Percentiles rank a stretch among this genome's conserved stretches.
Conservation (phyloP, 106 monocot genomes). For the Amphibolis antarctica region DNA sequence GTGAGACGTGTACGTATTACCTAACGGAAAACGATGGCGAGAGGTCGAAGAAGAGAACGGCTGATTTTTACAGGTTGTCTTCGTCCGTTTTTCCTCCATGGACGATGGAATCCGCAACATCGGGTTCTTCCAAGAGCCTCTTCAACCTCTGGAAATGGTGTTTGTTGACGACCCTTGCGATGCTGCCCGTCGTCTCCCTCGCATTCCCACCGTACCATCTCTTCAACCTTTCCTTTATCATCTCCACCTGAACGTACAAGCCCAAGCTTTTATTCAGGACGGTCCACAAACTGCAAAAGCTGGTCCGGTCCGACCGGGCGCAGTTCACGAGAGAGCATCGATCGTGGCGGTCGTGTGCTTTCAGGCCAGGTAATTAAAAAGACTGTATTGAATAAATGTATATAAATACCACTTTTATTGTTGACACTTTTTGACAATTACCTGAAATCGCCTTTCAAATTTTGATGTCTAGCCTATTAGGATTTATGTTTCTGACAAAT, state of each 20-base stretch:
- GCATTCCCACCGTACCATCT: constrained; percentile 20
- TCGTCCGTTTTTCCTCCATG: constrained; percentile 57
- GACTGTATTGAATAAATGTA: no score
- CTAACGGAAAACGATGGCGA: neutral
- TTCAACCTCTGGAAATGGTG: constrained; percentile 62
- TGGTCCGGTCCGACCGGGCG: no score
- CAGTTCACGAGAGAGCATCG: no score
- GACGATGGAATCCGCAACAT: constrained; percentile 40
- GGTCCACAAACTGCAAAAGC: no score
- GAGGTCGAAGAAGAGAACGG: neutral
- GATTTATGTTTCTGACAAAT: no score
- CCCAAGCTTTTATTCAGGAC: no score
- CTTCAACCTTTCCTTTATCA: constrained; percentile 25
- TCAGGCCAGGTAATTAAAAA: no score
- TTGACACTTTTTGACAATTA: no score
- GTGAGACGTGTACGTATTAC: neutral
- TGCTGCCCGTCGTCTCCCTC: constrained; percentile 6
- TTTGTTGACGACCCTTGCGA: constrained; percentile 50
- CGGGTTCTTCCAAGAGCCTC: constrained; percentile 42
- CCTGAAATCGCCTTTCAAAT: no score
- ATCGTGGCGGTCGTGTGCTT: no score
- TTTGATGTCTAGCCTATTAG: no score
- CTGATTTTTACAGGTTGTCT: constrained; percentile 39
- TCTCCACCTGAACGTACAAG: constrained; percentile 11
- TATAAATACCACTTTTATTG: no score